Conservation (phyloP, 441 rosid genomes). For the Pelargonium exstipulatum region DNA sequence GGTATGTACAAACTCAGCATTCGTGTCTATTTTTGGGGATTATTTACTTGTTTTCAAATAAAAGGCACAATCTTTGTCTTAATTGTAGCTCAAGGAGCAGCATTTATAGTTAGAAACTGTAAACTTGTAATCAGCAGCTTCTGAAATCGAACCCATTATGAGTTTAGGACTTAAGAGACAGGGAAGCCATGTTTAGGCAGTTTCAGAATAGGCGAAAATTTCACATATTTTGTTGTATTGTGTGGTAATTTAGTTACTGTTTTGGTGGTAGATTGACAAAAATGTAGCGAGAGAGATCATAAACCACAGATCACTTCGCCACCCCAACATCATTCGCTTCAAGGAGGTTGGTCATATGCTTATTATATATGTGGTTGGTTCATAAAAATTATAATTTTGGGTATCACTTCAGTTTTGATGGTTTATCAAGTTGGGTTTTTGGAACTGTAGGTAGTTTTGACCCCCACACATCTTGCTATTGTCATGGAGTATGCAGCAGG, state of each 20-base stretch:
- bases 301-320: conserved; percentile 61
- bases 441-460: conserved; percentile 47
- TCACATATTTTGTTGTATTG: background rate
- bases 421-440: background rate
- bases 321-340: conserved; percentile 64
- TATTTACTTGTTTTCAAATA: too few relatives aligned
- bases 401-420: background rate
- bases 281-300: conserved; percentile 74
- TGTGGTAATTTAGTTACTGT: too few relatives aligned
- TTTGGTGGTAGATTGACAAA: too few relatives aligned
- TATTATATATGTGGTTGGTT: too few relatives aligned
- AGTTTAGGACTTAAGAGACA: too few relatives aligned
- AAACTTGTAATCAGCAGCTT: too few relatives aligned
- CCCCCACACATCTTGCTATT: conserved; percentile 74
- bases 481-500: conserved; percentile 97
- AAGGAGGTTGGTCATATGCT: conserved; percentile 42
- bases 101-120: too few relatives aligned
- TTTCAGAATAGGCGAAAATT: background rate
- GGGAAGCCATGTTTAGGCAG: background rate
- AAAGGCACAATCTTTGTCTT: too few relatives aligned
- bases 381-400: background rate
- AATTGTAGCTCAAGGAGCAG: too few relatives aligned
- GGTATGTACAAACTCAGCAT: too few relatives aligned
- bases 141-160: too few relatives aligned
- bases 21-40: too few relatives aligned